A percentile compares a stretch with the other conserved stretches of the same genome.
phyloP scores from a whole-genome alignment of 805 yeast species.

The Saturnispora saitoi region DNA sequence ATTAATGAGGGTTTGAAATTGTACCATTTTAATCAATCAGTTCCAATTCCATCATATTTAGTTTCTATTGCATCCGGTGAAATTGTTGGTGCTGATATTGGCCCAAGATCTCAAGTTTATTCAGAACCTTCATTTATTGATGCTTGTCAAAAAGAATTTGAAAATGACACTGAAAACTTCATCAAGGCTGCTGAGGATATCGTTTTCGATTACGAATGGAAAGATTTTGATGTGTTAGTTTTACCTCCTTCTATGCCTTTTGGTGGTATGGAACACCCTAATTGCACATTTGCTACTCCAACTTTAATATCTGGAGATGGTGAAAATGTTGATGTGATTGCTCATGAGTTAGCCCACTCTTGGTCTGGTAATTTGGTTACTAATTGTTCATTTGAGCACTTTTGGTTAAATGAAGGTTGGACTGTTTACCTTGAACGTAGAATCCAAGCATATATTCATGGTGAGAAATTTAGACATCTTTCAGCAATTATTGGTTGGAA shows the following conservation, averaged over 20 bases:
- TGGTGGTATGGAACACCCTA: conserved; percentile 95
- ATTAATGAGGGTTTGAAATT: conserved; percentile 22
- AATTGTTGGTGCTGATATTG: conserved; percentile 54
- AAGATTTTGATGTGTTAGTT: conserved; percentile 68
- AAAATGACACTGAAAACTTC: conserved; percentile 72
- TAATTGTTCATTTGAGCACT: conserved; percentile 86
- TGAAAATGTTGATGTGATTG: conserved; percentile 80
- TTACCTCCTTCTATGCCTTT: conserved; percentile 75
- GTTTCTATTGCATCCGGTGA: conserved; percentile 84
- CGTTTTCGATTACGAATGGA: conserved; percentile 79
- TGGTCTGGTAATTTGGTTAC: conserved; percentile 92
- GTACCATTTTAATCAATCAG: conserved; percentile 57
- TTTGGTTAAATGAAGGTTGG: conserved; percentile 96
- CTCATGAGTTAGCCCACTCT: conserved; percentile 88
- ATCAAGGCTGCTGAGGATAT: conserved; percentile 68
- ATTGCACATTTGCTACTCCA: conserved; percentile 85
- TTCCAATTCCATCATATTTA: conserved; percentile 80
- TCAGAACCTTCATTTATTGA: conserved; percentile 64
- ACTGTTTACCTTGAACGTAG: conserved; percentile 86
- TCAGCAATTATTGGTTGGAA: conserved; percentile 85
- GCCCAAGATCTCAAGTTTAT: conserved; percentile 80
- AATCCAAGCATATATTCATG: conserved; percentile 69
- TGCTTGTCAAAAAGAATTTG: conserved; percentile 71
- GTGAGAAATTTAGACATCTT: conserved; percentile 70
- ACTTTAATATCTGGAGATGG: conserved; percentile 79